Conservation (phyloP, 2,329 filamentous ascomycete genomes). For the Epichloe sylvatica region DNA sequence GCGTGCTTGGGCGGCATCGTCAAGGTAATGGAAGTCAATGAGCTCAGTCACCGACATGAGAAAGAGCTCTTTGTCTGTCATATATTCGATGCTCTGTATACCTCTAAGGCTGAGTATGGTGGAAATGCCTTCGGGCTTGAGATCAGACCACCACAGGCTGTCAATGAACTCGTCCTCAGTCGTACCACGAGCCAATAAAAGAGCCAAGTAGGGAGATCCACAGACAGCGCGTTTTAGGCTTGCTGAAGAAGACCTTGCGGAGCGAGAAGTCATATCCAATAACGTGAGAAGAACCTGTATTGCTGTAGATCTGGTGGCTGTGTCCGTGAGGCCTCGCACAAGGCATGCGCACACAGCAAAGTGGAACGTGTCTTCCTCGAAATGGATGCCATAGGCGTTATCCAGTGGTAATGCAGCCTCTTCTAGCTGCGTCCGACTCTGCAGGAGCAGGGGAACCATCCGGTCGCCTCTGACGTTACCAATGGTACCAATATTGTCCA, state of each 20-base stretch:
- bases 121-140: constrained; percentile 27
- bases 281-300: constrained; percentile 49
- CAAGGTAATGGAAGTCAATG: constrained; percentile 51
- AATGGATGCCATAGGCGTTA: constrained; percentile 51
- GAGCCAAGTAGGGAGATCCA: constrained; percentile 43
- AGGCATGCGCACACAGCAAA: constrained; percentile 52
- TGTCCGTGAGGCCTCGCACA: constrained; percentile 49
- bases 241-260: neutral
- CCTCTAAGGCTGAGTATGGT: constrained; percentile 13
- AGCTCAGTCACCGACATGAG: constrained; percentile 50
- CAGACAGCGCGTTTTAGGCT: constrained; percentile 10
- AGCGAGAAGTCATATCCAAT: constrained; percentile 26
- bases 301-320: constrained; percentile 42
- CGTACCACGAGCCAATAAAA: constrained; percentile 44
- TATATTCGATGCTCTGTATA: constrained; percentile 23
- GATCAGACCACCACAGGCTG: constrained; percentile 45
- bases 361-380: constrained; percentile 50
- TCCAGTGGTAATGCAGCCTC: constrained; percentile 49
- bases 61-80: constrained; percentile 48
- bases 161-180: constrained; percentile 48
- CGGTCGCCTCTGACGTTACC: constrained; percentile 44
- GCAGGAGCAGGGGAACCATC: constrained; percentile 46
- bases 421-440: constrained; percentile 46
- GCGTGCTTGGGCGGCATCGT: constrained; percentile 47
- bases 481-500: constrained; percentile 49